Base-by-base conservation (phyloP, 2,329 filamentous ascomycete species). In the Beauveria pseudobassiana region DNA sequence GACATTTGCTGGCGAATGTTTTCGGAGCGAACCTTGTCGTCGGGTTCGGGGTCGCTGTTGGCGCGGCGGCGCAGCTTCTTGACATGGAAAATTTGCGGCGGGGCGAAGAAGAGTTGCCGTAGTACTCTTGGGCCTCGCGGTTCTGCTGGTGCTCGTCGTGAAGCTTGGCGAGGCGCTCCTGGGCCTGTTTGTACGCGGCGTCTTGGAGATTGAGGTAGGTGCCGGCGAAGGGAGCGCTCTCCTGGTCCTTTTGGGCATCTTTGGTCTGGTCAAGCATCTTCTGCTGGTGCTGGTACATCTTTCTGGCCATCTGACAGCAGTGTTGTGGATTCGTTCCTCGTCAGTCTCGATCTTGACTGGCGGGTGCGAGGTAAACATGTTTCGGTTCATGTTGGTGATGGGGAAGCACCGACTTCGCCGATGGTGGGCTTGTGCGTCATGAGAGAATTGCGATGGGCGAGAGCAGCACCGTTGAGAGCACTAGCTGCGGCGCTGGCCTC, bases 261-360 rank as follows among this genome's bases (percentile, higher is more conserved):
- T 76, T 78, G 34, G 77, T 74, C 64, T 80, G 77, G 7, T 86
- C 82, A 1, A 82, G 78, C 63, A 81, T 81, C 64, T 82, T 83
- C 64, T 90, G 85, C 67, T 91, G 87, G 40, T 84, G 78, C 12
- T 79, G 83, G 70, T 92, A 96, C 86, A 96, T 93, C 67, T 88
- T 85, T 74, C 88, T 89, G 7, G 93, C 92, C 91, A 97, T 96
- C 12, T 89, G 90, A 96, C 79, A 2, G 93, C 91, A 22, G 91
- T 93, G 34, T 91, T 90, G 65, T 88, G 88, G 3, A 96, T 78
- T 5, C 87, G 85, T 66, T 91, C 88, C 69, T 96, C 91, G 46
- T 95, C 87, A 0, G 86, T 76, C 69, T 96, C 90, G 2, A 83
- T 77, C 28, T 84, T 80, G 3, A 96, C 84, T 0, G 87, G 87